Conservation (phyloP, 192 early-diverging fungal genomes). For the Phlyctochytrium bullatum region DNA sequence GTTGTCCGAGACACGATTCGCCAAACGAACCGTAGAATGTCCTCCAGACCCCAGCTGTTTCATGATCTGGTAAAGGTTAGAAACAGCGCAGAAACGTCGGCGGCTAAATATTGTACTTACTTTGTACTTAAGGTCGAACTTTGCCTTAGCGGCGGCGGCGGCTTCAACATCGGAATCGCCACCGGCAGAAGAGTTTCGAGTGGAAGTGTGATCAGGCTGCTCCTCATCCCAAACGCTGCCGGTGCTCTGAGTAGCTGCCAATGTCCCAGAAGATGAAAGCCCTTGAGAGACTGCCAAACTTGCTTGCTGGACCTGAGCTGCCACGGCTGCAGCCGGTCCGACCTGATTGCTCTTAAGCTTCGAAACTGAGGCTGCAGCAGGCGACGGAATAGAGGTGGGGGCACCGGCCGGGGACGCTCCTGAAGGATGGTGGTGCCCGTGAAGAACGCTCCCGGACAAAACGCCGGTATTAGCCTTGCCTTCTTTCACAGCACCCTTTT, state of each 20-base stretch:
- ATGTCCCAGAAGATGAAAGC: background rate
- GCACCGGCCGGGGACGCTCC: too few relatives aligned
- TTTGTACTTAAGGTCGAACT: conserved; percentile 3
- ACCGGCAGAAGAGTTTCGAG: too few relatives aligned
- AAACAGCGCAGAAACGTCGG: too few relatives aligned
- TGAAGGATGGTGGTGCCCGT: too few relatives aligned
- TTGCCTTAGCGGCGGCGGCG: background rate
- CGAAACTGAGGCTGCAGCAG: too few relatives aligned
- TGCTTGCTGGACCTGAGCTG: background rate
- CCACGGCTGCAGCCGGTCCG: background rate
- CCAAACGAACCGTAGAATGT: conserved; percentile 50
- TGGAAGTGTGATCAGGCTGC: too few relatives aligned
- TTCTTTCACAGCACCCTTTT: too few relatives aligned
- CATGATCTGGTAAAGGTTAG: conserved; percentile 42
- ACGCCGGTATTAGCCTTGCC: too few relatives aligned
- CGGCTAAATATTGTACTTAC: background rate
- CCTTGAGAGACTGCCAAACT: background rate
- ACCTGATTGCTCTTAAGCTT: background rate
- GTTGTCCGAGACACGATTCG: conserved; percentile 13
- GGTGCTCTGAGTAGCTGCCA: background rate
- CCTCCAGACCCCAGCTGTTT: conserved; percentile 50
- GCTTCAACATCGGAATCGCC: background rate
- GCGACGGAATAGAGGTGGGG: too few relatives aligned
- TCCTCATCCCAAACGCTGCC: background rate
- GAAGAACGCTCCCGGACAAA: too few relatives aligned